Base-by-base conservation (phyloP, 2,329 filamentous ascomycete species). In the Botrytis pseudocinerea region DNA sequence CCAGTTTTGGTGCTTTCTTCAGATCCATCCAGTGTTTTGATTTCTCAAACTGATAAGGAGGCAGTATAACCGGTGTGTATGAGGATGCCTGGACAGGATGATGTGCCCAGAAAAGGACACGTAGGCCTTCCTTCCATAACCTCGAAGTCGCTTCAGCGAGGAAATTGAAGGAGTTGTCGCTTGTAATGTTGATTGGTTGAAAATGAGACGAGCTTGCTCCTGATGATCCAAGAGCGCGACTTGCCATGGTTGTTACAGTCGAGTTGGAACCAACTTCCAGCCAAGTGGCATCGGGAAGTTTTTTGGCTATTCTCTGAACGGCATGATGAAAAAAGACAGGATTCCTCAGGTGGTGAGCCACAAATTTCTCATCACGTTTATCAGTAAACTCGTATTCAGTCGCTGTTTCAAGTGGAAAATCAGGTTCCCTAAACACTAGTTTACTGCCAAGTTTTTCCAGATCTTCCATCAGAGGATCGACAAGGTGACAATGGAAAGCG, bases 21-120 rank as follows among this genome's bases (percentile, higher is more conserved):
- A 76, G 75, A 20, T 77, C 75, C 35, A 81, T 48, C 82, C 82
- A 83, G 63, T 82, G 81, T 2, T 70, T 61, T 0, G 75, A 75
- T 71, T 81, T 81, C 59, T 81, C 79, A 61, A 83, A 83, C 60
- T 83, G 82, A 71, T 83, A 83, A 7, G 81, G 79, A 5, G 82
- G 82, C 1, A 83, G 73, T 35, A 61, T 22, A 20, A 73, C 38
- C 7, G 35, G 51, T 14, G 22, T 38, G 54, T 73, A 69, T 25
- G 44, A 32, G 38, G 28, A 69, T n/a, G 35, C 42, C 44, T 73
- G 71, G 14, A 16, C 22, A 22, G 48, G 14, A 38, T 73, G 71
- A 62, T 61, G 54, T 9, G 48, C 10, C 71, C 71, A 73, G 54
- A 69, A 73, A 25, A 22, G 14, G 28, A 62, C 57, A 9, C 60